A percentile compares a stretch with the other conserved stretches of the same genome.
These are phyloP conservation scores for Tetrapyrgos nigripes DNA, from an alignment of 1,284 basidiomycete species.

Conservation along the genomic window DNA sequence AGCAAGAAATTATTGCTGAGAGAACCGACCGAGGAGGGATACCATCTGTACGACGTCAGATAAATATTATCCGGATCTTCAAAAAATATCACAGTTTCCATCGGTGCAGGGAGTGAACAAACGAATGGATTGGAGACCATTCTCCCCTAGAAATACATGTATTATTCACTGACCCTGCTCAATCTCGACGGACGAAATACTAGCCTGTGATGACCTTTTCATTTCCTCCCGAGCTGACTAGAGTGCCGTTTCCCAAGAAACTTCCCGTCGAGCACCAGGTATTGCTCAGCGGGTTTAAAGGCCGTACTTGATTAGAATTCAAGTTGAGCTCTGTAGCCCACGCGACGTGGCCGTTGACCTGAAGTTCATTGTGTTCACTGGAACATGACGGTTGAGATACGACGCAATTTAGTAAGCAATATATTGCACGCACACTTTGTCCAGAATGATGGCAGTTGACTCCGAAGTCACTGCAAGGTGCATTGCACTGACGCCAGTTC, in stretches of 20 bases:
- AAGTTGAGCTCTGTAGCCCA: conserved; percentile 46
- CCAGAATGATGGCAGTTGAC: conserved; percentile 43
- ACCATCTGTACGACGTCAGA: conserved; percentile 42
- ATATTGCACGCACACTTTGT: conserved; percentile 27
- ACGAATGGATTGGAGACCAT: conserved; percentile 39
- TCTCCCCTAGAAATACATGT: conserved; percentile 21
- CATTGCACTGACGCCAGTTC: conserved; percentile 47
- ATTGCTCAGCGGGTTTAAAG: conserved; percentile 47
- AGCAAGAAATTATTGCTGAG: conserved; percentile 26
- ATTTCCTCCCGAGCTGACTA: conserved; percentile 30
- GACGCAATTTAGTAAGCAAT: too few species aligned
- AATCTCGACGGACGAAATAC: neutral
- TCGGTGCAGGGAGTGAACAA: conserved; percentile 28
- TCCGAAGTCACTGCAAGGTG: conserved; percentile 46
- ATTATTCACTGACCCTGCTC: neutral
- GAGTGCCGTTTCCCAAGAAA: conserved; percentile 48
- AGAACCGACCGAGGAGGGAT: conserved; percentile 38
- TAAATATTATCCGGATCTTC: conserved; percentile 31
- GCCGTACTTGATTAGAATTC: conserved; percentile 38
- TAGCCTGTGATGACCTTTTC: conserved; percentile 12
- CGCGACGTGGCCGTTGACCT: conserved; percentile 35
- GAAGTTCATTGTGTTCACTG: conserved; percentile 28
- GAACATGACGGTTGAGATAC: conserved; percentile 22
- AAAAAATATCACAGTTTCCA: conserved; percentile 37
- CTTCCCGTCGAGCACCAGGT: conserved; percentile 52